These are phyloP conservation scores for Candida gorgasii DNA, from an alignment of 805 yeast species.

Conservation along the genomic window DNA sequence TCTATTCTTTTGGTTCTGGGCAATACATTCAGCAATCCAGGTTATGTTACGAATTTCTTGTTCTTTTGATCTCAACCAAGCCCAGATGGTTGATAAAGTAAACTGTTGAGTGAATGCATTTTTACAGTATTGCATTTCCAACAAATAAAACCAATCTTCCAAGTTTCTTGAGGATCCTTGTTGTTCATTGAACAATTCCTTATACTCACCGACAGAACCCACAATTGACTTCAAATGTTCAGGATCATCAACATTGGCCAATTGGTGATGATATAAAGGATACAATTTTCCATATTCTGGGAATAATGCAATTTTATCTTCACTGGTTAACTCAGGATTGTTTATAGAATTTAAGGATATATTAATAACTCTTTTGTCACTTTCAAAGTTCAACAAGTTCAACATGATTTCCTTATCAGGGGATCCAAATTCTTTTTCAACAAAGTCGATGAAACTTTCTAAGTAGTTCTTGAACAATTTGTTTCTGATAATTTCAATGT, in stretches of 20 bases:
- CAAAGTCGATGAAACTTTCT: conserved; percentile 78
- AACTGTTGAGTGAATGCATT: conserved; percentile 97
- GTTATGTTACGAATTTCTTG: conserved; percentile 96
- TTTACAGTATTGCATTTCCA: conserved; percentile 90
- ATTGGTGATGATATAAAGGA: conserved; percentile 63
- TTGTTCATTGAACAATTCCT: conserved; percentile 49
- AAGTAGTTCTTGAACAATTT: conserved; percentile 89
- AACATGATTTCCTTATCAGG: conserved; percentile 86
- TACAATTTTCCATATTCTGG: conserved; percentile 83
- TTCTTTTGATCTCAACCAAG: conserved; percentile 93
- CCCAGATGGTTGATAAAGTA: conserved; percentile 87
- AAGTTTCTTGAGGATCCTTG: conserved; percentile 52
- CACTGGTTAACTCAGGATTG: conserved; percentile 68
- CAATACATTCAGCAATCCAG: conserved; percentile 99
- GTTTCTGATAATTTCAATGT: conserved; percentile 93
- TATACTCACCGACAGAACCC: conserved; percentile 65
- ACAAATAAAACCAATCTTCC: conserved; percentile 91
- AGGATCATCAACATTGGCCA: conserved; percentile 78
- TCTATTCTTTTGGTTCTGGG: conserved; percentile 95
- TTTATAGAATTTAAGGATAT: conserved; percentile 88
- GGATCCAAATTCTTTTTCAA: conserved; percentile 55
- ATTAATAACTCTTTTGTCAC: conserved; percentile 92
- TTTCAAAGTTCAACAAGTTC: conserved; percentile 80
- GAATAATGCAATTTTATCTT: conserved; percentile 67
- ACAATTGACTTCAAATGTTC: conserved; percentile 75